phyloP scores from a whole-genome alignment of 345 rosid species.

The Clarkia xantiana region DNA sequence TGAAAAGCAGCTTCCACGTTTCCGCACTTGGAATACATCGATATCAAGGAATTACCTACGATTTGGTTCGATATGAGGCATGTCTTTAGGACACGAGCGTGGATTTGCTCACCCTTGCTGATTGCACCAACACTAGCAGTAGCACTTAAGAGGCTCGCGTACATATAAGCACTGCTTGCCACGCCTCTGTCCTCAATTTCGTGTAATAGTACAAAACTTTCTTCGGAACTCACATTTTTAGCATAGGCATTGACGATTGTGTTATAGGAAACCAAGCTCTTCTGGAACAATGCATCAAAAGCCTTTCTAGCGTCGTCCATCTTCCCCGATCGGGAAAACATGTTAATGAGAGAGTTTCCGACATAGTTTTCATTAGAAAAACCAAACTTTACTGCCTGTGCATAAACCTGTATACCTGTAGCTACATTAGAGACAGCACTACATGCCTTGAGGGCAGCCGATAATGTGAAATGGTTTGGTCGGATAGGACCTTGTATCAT shows the following conservation, averaged over 20 bases:
- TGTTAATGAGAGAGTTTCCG: slow-evolving; percentile 55
- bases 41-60: slow-evolving; percentile 47
- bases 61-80: slow-evolving; percentile 26
- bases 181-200: slow-evolving; percentile 27
- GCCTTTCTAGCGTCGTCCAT: slow-evolving; percentile 55
- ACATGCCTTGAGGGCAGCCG: slow-evolving; percentile 58
- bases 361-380: slow-evolving; percentile 38
- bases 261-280: slow-evolving; percentile 50
- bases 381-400: slow-evolving; percentile 37
- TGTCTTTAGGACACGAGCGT: slow-evolving; percentile 37
- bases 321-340: slow-evolving; percentile 43
- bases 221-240: slow-evolving; percentile 28
- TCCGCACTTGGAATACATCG: slow-evolving; percentile 70
- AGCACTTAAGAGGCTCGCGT: slow-evolving; percentile 55
- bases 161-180: slow-evolving; percentile 40
- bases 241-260: slow-evolving; percentile 38
- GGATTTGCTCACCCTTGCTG: slow-evolving; percentile 57
- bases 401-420: slow-evolving; percentile 35
- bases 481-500: slow-evolving; percentile 34
- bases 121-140: slow-evolving; percentile 46
- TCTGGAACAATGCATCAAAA: slow-evolving; percentile 42
- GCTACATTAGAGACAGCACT: slow-evolving; percentile 29
- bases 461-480: slow-evolving; percentile 61
- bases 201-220: slow-evolving; percentile 28
- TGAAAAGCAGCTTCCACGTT: slow-evolving; percentile 38